Evolutionary conservation across 108 stramenopile genomes (phyloP), one percentile per base, ranked within the genome.

Genomic region (Cyclotella kingstonii): DNA sequence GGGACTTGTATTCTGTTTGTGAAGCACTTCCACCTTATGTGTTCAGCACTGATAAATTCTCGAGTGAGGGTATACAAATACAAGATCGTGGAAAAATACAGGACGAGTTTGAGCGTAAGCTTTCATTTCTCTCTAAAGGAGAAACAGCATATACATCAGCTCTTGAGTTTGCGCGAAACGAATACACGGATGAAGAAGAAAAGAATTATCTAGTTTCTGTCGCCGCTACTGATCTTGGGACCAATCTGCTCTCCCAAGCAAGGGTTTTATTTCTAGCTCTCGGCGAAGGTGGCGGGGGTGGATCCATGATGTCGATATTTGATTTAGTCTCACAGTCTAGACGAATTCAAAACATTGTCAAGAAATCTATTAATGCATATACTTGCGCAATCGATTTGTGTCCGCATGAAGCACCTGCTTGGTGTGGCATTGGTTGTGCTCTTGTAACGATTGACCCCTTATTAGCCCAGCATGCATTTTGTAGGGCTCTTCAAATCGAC

Each of bases 361-460:
- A 39, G 26, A 10, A 63, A 18, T 71, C 70, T 3, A 67, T 60
- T 15, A 61, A 66, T 43, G 36, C 72, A 8, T 77, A 62, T 40
- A 31, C 60, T n/a, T 51, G 12, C 9, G 77, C 80, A 8, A 29
- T 81, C 4, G 68, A 63, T 60, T 27, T 41, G n/a, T 63, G 70
- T 48, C 81, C 83, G 6, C 23, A 59, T 11, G 67, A 70, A 49
- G 68, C 79, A 38, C 48, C 76, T 35, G 81, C 84, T 0, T 89
- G 88, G 88, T 84, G 81, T 66, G 88, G 88, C 14, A 50, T 89
- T 8, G 88, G 88, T 0, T 79, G 77, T 38, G 63, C 87, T 29
- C 59, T 85, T 17, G 42, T 65, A 14, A 33, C 28, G 4, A 44
- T 63, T 8, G 80, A 89, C 52, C 81, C 84, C 3, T 49, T 84